Conservation (phyloP, 2,329 filamentous ascomycete genomes). For the Diplodia corticola region DNA sequence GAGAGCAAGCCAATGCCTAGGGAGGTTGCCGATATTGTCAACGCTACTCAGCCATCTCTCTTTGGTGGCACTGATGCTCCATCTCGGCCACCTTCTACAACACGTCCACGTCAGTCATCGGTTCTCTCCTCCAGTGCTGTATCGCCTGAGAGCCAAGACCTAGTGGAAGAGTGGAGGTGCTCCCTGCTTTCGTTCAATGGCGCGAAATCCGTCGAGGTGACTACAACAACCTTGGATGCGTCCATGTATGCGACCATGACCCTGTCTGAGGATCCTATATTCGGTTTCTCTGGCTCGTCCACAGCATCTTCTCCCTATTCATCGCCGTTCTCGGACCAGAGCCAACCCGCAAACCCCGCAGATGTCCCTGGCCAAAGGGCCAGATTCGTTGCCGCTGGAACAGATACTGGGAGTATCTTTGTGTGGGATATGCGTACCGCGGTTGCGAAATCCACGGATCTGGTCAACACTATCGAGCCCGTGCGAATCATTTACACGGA, state of each 20-base stretch:
- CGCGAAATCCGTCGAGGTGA: constrained; percentile 62
- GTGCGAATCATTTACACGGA: constrained; percentile 85
- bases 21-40: constrained; percentile 6
- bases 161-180: constrained; percentile 65
- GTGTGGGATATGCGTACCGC: constrained; percentile 82
- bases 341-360: constrained; percentile 43
- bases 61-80: constrained; percentile 48
- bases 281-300: constrained; percentile 58
- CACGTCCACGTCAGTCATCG: neutral
- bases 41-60: constrained; percentile 42
- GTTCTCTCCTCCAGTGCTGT: constrained; percentile 19
- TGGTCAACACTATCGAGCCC: constrained; percentile 64
- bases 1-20: constrained; percentile 29
- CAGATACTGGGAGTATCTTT: constrained; percentile 71
- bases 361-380: constrained; percentile 85
- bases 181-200: constrained; percentile 64
- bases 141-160: constrained; percentile 38
- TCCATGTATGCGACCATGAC: constrained; percentile 73
- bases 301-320: constrained; percentile 55
- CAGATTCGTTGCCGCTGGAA: constrained; percentile 79
- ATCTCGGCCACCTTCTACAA: constrained; percentile 32
- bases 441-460: constrained; percentile 54
- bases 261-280: constrained; percentile 74
- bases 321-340: constrained; percentile 54
- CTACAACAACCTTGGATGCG: constrained; percentile 68